Evolutionary conservation across 768 basidiomycete species (phyloP), one percentile per base, ranked within the genome.

Genomic region (Amylocystis lapponica): DNA sequence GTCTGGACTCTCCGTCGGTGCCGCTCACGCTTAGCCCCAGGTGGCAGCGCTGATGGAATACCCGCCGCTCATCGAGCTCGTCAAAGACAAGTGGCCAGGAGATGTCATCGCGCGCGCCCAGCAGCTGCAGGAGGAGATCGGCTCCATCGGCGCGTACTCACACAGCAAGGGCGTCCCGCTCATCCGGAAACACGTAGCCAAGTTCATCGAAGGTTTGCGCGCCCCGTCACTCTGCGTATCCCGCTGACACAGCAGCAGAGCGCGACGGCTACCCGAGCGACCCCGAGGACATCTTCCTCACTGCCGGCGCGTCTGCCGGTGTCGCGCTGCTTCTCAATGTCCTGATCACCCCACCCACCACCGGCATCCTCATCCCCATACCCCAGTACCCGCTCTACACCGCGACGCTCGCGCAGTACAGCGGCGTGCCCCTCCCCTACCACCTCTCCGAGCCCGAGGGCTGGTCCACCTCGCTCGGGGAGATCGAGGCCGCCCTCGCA

Each of bases 381-480:
- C 95, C 95, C 2, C 95, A 99, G 67, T 98, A 99, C 62, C 95
- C 95, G 1, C 75, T 99, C 10, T 99, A 99, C 66, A 97, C 94
- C 27, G 95, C 95, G 25, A 81, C 93, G 1, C 81, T 99, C 38
- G 88, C 95, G 1, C 85, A 92, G 55, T 79, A 78, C 61, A 72
- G 74, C 34, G 94, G 93, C n/a, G 68, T 75, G 5, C 70, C 88
- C 0, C 68, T 97, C 31, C 89, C 92, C 0, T 99, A 98, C 66
- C 79, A 87, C 64, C 84, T 98, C 16, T 81, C 91, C 51, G 94
- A 96, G 63, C 56, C 75, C 1, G 66, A 77, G 2, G 86, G 66
- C 36, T 99, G 95, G 95, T 78, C 84, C 6, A 90, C 93, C 14
- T 83, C 84, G 36, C 69, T 80, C 30, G 58, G 66, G 9, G 77